Evolutionary conservation across 2,329 filamentous ascomycete species (phyloP).

Genomic region (Colletotrichum sp.): DNA sequence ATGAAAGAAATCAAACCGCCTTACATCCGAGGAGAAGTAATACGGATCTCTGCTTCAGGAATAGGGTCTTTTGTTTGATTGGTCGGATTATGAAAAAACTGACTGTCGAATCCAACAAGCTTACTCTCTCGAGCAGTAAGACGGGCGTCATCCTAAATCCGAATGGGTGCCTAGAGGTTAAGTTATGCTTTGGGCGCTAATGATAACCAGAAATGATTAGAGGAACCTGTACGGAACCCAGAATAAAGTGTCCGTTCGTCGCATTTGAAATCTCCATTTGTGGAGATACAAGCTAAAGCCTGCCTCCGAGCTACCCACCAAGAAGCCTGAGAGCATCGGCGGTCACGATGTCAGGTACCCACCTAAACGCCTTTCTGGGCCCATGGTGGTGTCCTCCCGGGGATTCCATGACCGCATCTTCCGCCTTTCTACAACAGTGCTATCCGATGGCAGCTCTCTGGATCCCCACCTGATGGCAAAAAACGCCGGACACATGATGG

Average conservation of each 20-base stretch:
- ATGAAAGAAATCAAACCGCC: neutral
- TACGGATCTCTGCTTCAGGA: neutral
- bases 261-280: neutral
- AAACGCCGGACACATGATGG: neutral
- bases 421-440: neutral
- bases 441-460: neutral
- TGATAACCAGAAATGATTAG: neutral
- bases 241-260: neutral
- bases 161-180: neutral
- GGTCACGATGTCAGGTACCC: neutral
- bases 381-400: neutral
- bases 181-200: neutral
- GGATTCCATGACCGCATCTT: conserved; percentile 6
- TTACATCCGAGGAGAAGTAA: neutral
- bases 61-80: neutral
- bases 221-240: neutral
- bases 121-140: neutral
- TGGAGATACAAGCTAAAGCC: neutral
- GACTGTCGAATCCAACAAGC: neutral
- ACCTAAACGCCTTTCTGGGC: neutral
- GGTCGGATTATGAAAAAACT: neutral
- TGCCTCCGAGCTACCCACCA: neutral
- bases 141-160: neutral
- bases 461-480: neutral
- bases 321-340: neutral